Evolutionary conservation across 805 yeast species (phyloP).

Genomic region (Cyberlindnera americana): DNA sequence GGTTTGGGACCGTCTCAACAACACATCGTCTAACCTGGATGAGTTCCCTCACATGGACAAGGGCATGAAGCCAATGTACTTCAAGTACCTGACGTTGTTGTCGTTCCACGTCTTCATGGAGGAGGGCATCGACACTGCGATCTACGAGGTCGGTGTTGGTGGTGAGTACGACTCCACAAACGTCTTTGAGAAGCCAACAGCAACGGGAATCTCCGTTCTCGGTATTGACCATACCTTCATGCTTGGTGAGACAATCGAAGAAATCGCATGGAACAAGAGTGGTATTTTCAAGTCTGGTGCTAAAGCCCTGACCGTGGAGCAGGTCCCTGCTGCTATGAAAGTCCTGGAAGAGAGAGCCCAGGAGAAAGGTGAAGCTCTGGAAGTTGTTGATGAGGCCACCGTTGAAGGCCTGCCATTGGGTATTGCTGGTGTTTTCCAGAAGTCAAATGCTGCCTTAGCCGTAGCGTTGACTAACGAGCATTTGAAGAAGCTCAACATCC

Average conservation of each 20-base stretch:
- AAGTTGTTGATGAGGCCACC: conserved; percentile 44
- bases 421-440: conserved; percentile 81
- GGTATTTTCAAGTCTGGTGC: conserved; percentile 78
- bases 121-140: conserved; percentile 91
- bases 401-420: conserved; percentile 47
- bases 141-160: conserved; percentile 97
- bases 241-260: conserved; percentile 81
- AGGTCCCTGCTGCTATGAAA: conserved; percentile 53
- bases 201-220: conserved; percentile 78
- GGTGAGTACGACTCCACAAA: conserved; percentile 98
- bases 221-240: conserved; percentile 85
- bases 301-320: conserved; percentile 64
- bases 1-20: conserved; percentile 79
- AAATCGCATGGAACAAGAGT: conserved; percentile 94
- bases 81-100: conserved; percentile 82
- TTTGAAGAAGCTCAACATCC: conserved; percentile 46
- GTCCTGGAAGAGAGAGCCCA: conserved; percentile 62
- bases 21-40: conserved; percentile 49
- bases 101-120: conserved; percentile 87
- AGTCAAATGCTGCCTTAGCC: conserved; percentile 84
- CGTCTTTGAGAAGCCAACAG: conserved; percentile 72
- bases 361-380: conserved; percentile 54
- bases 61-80: conserved; percentile 84
- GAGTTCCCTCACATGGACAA: conserved; percentile 72
- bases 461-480: conserved; percentile 63